Conservation (phyloP, 495 filamentous ascomycete species). For the Clavariopsis aquatica region DNA sequence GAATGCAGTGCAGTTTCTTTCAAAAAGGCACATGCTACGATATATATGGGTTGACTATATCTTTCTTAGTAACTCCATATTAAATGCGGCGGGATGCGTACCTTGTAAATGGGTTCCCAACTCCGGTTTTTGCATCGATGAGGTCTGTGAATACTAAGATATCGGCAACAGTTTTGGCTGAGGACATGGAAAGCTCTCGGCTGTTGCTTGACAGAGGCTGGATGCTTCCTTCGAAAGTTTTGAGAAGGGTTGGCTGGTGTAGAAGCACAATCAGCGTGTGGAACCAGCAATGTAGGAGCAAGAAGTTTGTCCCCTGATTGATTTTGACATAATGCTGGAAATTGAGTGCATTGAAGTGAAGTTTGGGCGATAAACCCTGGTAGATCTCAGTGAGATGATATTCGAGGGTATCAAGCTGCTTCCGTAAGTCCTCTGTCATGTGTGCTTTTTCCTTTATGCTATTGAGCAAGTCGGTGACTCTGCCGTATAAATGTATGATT, state of each 20-base stretch:
- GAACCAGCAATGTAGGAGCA: constrained; percentile 89
- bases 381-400: constrained; percentile 77
- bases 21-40: constrained; percentile 82
- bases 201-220: constrained; percentile 73
- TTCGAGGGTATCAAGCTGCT: constrained; percentile 70
- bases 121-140: constrained; percentile 75
- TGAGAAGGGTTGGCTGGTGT: constrained; percentile 76
- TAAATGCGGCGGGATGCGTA: constrained; percentile 5
- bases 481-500: constrained; percentile 80
- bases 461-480: constrained; percentile 80
- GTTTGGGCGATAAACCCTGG: constrained; percentile 66
- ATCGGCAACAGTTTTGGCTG: constrained; percentile 84
- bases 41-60: constrained; percentile 79
- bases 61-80: constrained; percentile 3
- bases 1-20: constrained; percentile 70
- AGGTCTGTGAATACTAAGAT: constrained; percentile 78
- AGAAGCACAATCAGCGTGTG: constrained; percentile 82
- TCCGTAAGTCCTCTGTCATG: constrained; percentile 69
- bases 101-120: constrained; percentile 78
- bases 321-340: constrained; percentile 63
- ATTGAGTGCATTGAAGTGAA: constrained; percentile 78
- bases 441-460: constrained; percentile 74
- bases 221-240: constrained; percentile 70
- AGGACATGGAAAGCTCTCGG: constrained; percentile 79
- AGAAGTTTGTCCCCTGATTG: constrained; percentile 78